Conservation (phyloP, 768 basidiomycete genomes). For the Rhodotorula taiwanensis region DNA sequence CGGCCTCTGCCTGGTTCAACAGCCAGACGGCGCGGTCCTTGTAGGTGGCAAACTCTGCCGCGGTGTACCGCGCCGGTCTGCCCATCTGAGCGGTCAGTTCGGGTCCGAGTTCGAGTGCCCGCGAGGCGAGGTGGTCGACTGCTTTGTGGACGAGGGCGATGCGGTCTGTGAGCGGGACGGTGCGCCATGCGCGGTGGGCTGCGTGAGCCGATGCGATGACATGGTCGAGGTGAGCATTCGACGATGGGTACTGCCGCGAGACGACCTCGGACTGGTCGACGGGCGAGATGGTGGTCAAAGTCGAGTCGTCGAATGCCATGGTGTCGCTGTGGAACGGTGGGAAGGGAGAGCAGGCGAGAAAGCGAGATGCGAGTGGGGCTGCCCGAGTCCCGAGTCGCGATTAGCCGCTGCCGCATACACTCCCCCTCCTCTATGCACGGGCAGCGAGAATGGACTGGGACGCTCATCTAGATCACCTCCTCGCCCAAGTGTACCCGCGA, state of each 20-base stretch:
- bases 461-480: too few species aligned
- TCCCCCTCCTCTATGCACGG: too few species aligned
- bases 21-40: conserved; percentile 76
- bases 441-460: too few species aligned
- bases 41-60: conserved; percentile 73
- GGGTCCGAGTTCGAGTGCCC: conserved; percentile 57
- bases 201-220: conserved; percentile 9
- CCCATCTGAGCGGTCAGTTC: conserved; percentile 91
- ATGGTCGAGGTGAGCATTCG: conserved; percentile 3
- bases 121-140: conserved; percentile 54
- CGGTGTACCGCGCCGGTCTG: conserved; percentile 67
- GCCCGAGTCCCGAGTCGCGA: too few species aligned
- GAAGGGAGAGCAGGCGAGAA: neutral
- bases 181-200: conserved; percentile 40
- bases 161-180: conserved; percentile 56
- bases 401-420: too few species aligned
- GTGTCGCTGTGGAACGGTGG: neutral
- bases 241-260: conserved; percentile 9
- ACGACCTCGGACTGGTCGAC: conserved; percentile 13
- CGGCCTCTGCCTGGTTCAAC: conserved; percentile 69
- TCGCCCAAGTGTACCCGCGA: too few species aligned
- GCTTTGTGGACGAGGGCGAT: conserved; percentile 67
- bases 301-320: conserved; percentile 4
- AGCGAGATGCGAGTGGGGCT: too few species aligned
- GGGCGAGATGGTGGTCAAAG: conserved; percentile 31